Evolutionary conservation across 768 basidiomycete genomes (phyloP).

Genomic region (Leccinum truebloodii): DNA sequence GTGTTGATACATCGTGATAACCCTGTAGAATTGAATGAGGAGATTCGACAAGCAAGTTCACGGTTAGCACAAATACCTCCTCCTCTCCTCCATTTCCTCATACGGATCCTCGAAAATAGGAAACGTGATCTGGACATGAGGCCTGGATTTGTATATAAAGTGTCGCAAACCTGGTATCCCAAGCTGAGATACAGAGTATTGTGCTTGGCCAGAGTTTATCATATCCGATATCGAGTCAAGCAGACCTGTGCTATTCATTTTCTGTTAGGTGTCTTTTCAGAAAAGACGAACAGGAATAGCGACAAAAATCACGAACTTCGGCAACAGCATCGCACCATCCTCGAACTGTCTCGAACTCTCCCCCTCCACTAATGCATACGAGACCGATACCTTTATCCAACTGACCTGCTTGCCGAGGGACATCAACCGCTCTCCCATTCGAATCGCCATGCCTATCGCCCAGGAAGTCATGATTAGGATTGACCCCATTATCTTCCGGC

Average conservation of each 20-base stretch:
- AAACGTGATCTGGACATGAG: constrained; percentile 85
- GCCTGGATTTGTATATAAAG: constrained; percentile 91
- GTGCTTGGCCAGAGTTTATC: constrained; percentile 50
- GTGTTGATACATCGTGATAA: constrained; percentile 85
- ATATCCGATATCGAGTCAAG: constrained; percentile 50
- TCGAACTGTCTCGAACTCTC: constrained; percentile 83
- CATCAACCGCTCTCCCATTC: constrained; percentile 3
- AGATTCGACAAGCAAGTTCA: constrained; percentile 1
- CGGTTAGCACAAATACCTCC: constrained; percentile 47
- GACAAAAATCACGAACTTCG: constrained; percentile 42
- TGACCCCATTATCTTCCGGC: constrained; percentile 24
- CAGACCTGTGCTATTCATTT: constrained; percentile 61
- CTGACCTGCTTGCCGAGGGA: constrained; percentile 18
- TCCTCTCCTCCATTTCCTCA: constrained; percentile 54
- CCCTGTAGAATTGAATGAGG: constrained; percentile 41
- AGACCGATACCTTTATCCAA: constrained; percentile 53
- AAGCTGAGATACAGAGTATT: constrained; percentile 71
- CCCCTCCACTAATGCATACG: constrained; percentile 77
- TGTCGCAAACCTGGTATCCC: constrained; percentile 91
- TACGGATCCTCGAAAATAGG: constrained; percentile 90
- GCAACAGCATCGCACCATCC: constrained; percentile 71
- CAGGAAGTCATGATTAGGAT: not conserved
- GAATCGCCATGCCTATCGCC: constrained; percentile 4
- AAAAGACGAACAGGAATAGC: not conserved
- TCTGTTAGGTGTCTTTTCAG: constrained; percentile 41